Conservation (phyloP, 495 filamentous ascomycete genomes). For the Penicillium herquei region DNA sequence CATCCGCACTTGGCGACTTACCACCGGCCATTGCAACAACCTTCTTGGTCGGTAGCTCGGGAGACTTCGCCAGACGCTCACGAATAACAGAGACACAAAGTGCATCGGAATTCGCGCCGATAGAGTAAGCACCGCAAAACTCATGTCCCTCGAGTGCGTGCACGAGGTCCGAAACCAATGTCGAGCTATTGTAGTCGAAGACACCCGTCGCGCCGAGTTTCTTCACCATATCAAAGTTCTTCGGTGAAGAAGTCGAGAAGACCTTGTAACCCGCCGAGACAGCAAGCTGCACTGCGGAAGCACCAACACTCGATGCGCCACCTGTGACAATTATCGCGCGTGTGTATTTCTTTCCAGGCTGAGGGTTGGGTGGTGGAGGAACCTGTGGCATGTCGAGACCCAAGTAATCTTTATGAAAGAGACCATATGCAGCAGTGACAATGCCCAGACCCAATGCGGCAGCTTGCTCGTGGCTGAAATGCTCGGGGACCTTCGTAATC, state of each 20-base stretch:
- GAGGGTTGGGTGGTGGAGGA: neutral
- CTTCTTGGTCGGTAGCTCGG: too few species aligned
- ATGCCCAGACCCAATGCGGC: conserved; percentile 25
- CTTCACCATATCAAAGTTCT: conserved; percentile 53
- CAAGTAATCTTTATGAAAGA: conserved; percentile 19
- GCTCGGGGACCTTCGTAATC: conserved; percentile 40
- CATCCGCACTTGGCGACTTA: too few species aligned
- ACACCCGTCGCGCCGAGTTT: conserved; percentile 53
- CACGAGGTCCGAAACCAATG: conserved; percentile 27
- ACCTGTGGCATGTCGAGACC: conserved; percentile 7
- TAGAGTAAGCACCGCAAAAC: conserved; percentile 6
- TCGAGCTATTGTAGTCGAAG: conserved; percentile 55
- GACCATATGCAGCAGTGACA: conserved; percentile 13
- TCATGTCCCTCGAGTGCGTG: neutral
- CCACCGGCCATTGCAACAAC: too few species aligned
- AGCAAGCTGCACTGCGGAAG: conserved; percentile 59
- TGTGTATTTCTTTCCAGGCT: neutral
- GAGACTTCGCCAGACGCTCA: too few species aligned
- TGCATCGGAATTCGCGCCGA: neutral
- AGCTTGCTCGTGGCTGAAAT: conserved; percentile 43
- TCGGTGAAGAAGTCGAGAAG: conserved; percentile 48
- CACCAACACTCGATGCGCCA: conserved; percentile 73
- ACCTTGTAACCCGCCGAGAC: conserved; percentile 56
- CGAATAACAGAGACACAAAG: too few species aligned
- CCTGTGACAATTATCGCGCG: conserved; percentile 33